Percentiles rank a stretch among this genome's conserved stretches.
Evolutionary conservation across 2,329 filamentous ascomycete genomes (phyloP).

Genomic region (Sporothrix pallida): DNA sequence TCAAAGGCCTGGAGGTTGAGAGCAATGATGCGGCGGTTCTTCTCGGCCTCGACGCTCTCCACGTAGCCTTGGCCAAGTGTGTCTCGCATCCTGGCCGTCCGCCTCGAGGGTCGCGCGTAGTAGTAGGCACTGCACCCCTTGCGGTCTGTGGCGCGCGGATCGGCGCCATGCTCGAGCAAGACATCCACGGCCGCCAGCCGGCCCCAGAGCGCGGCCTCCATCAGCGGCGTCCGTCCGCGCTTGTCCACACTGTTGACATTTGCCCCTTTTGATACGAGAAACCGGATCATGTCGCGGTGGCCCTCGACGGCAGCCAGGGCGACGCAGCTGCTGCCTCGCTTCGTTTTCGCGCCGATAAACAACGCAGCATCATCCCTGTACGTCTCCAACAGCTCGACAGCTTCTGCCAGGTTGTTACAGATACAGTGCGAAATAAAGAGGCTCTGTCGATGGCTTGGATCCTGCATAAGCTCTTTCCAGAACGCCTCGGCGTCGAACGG

Average conservation of each 20-base stretch:
- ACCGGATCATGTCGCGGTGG: constrained; percentile 1
- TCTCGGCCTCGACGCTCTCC: constrained; percentile 13
- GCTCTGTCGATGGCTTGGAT: constrained; percentile 15
- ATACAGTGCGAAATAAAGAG: constrained; percentile 11
- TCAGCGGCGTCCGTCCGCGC: constrained; percentile 17
- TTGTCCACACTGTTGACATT: constrained; percentile 3
- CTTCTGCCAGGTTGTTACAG: not conserved
- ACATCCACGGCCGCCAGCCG: constrained; percentile 1
- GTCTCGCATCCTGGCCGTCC: constrained; percentile 18
- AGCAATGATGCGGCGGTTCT: constrained; percentile 6
- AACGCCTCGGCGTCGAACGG: not conserved
- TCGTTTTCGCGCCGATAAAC: not conserved
- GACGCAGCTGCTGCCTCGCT: constrained; percentile 8
- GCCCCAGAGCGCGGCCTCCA: constrained; percentile 17
- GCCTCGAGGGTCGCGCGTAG: constrained; percentile 9
- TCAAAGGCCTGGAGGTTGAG: constrained; percentile 16
- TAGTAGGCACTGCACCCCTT: constrained; percentile 7
- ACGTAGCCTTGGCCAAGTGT: not conserved
- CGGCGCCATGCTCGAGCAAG: constrained; percentile 8
- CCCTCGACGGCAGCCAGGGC: not conserved
- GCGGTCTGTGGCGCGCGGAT: constrained; percentile 13
- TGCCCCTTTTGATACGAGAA: not conserved
- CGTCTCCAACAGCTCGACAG: constrained; percentile 4
- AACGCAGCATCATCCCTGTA: not conserved
- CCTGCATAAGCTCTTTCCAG: constrained; percentile 12